Conservation (phyloP, 2,329 filamentous ascomycete genomes). For the Chaetomiaceae sp. region DNA sequence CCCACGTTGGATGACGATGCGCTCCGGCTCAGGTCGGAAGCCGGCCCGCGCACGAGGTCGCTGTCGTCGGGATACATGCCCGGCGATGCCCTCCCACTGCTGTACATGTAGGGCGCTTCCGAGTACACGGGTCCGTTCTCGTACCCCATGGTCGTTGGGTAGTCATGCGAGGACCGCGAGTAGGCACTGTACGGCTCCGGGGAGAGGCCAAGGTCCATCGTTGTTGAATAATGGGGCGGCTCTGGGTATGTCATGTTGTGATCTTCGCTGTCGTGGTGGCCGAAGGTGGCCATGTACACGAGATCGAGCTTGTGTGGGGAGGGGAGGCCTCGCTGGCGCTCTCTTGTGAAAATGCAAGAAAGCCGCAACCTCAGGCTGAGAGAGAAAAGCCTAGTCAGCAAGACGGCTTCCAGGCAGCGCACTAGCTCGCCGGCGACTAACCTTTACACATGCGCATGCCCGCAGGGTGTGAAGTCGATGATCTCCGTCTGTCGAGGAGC, state of each 20-base stretch:
- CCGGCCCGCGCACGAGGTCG: slow-evolving; percentile 44
- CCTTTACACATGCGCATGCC: slow-evolving; percentile 21
- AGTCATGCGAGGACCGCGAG: slow-evolving; percentile 37
- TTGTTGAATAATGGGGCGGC: slow-evolving; percentile 39
- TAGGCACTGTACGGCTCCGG: slow-evolving; percentile 42
- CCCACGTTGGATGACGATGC: slow-evolving; percentile 63
- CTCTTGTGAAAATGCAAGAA: slow-evolving; percentile 9
- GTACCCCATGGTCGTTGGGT: slow-evolving; percentile 42
- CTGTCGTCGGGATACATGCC: slow-evolving; percentile 47
- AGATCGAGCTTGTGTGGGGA: slow-evolving; percentile 1
- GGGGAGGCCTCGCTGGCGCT: slow-evolving; percentile 2
- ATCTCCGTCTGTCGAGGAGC: not conserved
- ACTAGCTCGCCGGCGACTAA: slow-evolving; percentile 16
- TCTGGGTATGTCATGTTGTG: slow-evolving; percentile 44
- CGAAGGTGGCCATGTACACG: slow-evolving; percentile 17
- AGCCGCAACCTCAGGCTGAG: slow-evolving; percentile 20
- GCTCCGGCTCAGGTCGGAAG: slow-evolving; percentile 57
- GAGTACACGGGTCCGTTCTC: slow-evolving; percentile 40
- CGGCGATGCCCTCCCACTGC: slow-evolving; percentile 42
- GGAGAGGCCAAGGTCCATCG: slow-evolving; percentile 46
- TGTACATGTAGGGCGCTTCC: slow-evolving; percentile 41
- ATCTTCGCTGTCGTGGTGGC: slow-evolving; percentile 31
- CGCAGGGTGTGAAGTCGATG: not conserved
- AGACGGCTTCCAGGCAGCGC: slow-evolving; percentile 13
- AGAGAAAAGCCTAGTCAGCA: slow-evolving; percentile 18